A percentile compares a stretch with the other conserved stretches of the same genome.
These are phyloP conservation scores for Lodderomyces theae DNA, from an alignment of 1,139 yeast genomes.

Conservation along the genomic window DNA sequence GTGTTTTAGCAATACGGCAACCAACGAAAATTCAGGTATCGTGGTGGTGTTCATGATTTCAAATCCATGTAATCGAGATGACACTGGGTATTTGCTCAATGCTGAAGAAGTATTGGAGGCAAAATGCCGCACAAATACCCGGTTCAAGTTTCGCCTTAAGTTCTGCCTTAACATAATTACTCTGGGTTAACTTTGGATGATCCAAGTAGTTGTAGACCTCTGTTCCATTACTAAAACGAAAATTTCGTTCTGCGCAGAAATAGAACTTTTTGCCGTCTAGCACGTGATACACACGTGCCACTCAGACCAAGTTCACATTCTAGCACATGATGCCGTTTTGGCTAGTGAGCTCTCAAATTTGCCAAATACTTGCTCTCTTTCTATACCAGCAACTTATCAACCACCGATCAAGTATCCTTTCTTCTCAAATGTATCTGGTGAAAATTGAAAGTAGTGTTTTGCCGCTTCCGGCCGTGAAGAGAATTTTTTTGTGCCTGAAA, in stretches of 20 bases:
- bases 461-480: too few relatives aligned
- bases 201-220: not conserved
- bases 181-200: too few relatives aligned
- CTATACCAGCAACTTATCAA: too few relatives aligned
- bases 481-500: too few relatives aligned
- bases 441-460: too few relatives aligned
- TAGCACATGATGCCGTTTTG: too few relatives aligned
- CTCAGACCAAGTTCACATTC: too few relatives aligned
- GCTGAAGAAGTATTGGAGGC: slow-evolving; percentile 10
- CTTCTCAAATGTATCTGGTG: too few relatives aligned
- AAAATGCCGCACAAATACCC: not conserved
- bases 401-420: too few relatives aligned
- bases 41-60: slow-evolving; percentile 58
- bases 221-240: not conserved
- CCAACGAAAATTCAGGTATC: slow-evolving; percentile 78
- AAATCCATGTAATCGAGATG: slow-evolving; percentile 63
- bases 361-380: too few relatives aligned
- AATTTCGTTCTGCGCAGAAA: not conserved
- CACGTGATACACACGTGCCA: not conserved
- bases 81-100: slow-evolving; percentile 56
- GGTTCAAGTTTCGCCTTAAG: not conserved
- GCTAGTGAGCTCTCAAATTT: too few relatives aligned
- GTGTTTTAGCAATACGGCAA: slow-evolving; percentile 75
- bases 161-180: slow-evolving; percentile 9
- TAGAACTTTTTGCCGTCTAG: not conserved